Base-by-base conservation (phyloP, 2,329 filamentous ascomycete species). In the Penicillium sp. region DNA sequence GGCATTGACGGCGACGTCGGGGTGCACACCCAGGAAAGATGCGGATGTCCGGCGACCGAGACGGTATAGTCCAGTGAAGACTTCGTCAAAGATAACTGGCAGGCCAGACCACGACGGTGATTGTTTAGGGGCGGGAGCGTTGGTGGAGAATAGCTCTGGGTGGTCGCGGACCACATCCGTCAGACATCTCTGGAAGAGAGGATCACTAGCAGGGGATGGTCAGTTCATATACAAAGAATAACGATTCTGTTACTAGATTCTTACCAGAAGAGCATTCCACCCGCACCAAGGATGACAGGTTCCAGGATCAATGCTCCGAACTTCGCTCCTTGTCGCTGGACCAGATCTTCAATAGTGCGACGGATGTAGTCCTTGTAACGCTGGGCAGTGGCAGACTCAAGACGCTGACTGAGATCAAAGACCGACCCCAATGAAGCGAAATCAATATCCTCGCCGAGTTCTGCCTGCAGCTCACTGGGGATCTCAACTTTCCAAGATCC, bases 41-140 rank as follows among this genome's bases (percentile, higher is more conserved):
- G 88, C 84, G 0, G 89, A 80, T 1, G 83, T 86, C 66, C 87
- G 85, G 38, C 86, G 83, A 2, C 91, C 90, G 0, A 96, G 84
- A 13, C 91, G 88, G 69, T 92, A 92, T 5, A 95, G 77, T 1
- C 90, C 90, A 0, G 90, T 93, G 72, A 96, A 95, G 35, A 95
- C 90, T 68, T 95, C 91, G 67, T 96, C 90, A 60, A 91, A 90
- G 62, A 95, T 79, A 38, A 95, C 76, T 0, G 91, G 90, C 4
- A 95, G 80, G 2, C 90, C 89, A 1, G 79, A 79, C 90, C 90
- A 95, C 18, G 65, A 61, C 50, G 65, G 56, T 1, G 64, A 54
- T 41, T 51, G 39, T 44, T 37, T 56, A 9, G 35, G 52, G 15
- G 59, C 55, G 50, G 59, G 42, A 52, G 57, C 23, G 7, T 50